Evolutionary conservation across 2,329 filamentous ascomycete species (phyloP).

Genomic region (Rhexocercosporidium sp.): DNA sequence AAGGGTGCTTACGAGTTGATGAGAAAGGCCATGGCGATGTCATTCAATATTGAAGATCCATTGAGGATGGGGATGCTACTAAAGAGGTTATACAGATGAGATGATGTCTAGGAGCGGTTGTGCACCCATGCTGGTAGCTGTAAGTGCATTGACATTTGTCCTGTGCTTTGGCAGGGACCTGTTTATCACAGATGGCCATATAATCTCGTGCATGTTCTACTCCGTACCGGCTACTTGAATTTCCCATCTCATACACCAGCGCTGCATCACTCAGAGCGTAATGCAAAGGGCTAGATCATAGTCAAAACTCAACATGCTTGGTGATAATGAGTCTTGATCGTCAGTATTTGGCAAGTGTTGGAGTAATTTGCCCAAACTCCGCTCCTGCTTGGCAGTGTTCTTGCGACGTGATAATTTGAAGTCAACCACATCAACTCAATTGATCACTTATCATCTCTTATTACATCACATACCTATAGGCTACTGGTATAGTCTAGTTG

Average conservation of each 20-base stretch:
- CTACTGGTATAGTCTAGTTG: too few relatives aligned
- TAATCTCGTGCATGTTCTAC: background rate
- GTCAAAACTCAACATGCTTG: background rate
- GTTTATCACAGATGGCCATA: conserved; percentile 2
- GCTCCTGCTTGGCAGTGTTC: background rate
- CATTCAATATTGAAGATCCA: background rate
- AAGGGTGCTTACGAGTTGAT: background rate
- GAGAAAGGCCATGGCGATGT: conserved; percentile 1
- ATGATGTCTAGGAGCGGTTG: background rate
- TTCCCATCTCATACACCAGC: background rate
- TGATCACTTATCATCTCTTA: too few relatives aligned
- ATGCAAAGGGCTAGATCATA: background rate
- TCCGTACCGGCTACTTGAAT: background rate
- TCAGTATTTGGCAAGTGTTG: background rate
- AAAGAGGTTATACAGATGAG: background rate
- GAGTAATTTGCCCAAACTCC: background rate
- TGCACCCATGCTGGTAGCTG: background rate
- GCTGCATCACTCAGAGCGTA: background rate
- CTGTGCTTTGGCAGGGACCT: too few relatives aligned
- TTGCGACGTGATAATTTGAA: too few relatives aligned
- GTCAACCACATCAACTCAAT: too few relatives aligned
- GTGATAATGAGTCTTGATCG: background rate
- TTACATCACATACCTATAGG: too few relatives aligned
- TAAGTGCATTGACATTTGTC: too few relatives aligned
- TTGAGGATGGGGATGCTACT: background rate